Conservation (phyloP, 176 grass and related monocot species). For the Carex myosuroides region DNA sequence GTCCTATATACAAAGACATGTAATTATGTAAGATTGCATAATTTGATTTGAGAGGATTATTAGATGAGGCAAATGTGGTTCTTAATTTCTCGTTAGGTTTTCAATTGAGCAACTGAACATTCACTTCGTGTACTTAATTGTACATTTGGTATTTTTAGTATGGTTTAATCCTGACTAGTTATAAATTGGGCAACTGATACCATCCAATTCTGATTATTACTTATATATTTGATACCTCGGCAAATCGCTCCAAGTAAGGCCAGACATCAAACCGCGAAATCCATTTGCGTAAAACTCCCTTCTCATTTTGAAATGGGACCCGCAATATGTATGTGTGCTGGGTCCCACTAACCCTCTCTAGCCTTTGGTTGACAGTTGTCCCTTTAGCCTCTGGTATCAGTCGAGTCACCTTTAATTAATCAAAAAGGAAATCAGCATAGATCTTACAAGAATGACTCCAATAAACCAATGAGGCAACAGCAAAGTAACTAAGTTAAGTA, state of each 20-base stretch:
- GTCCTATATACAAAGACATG: slow-evolving; percentile 40
- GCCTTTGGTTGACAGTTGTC: slow-evolving; percentile 78
- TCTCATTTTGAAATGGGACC: slow-evolving; percentile 72
- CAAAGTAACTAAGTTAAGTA: not conserved
- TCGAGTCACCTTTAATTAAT: slow-evolving; percentile 68
- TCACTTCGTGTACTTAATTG: not conserved
- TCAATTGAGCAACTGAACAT: not conserved
- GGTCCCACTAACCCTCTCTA: slow-evolving; percentile 87
- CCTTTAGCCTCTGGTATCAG: slow-evolving; percentile 91
- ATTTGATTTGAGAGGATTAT: not conserved
- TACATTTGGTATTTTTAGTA: not conserved
- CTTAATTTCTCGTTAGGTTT: not conserved
- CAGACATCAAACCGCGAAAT: slow-evolving; percentile 97
- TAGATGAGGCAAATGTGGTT: not conserved
- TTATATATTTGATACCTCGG: slow-evolving; percentile 47
- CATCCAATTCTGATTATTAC: not conserved
- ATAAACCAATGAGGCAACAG: not conserved
- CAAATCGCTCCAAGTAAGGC: slow-evolving; percentile 80
- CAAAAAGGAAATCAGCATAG: not conserved
- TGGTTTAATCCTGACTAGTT: not conserved
- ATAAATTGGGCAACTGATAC: not conserved
- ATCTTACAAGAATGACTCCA: not conserved
- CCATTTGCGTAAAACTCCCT: slow-evolving; percentile 82
- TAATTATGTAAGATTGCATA: not conserved
- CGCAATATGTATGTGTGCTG: slow-evolving; percentile 67